These are phyloP conservation scores for Rehmannia glutinosa DNA, from an alignment of 257 asterid genomes.

Conservation along the genomic window DNA sequence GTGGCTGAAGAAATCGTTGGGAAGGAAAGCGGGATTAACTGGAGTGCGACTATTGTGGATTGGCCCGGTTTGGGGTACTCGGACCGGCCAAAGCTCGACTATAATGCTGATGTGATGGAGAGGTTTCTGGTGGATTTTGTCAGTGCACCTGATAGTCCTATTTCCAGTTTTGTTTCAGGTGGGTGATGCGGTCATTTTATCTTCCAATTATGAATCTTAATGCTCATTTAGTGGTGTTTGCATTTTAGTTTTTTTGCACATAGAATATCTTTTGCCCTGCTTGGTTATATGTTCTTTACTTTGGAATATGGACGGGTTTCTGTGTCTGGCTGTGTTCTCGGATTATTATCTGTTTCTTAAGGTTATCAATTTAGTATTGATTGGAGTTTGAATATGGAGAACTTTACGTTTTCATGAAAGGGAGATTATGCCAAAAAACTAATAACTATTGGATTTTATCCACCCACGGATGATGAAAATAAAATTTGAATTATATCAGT, in stretches of 20 bases:
- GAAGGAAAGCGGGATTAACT: constrained; percentile 38
- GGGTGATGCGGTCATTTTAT: not conserved
- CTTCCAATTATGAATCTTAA: not conserved
- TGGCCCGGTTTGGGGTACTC: constrained; percentile 98
- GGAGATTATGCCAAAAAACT: no score
- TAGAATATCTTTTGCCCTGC: no score
- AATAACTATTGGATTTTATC: no score
- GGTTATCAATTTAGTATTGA: not conserved
- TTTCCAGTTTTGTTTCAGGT: constrained; percentile 48
- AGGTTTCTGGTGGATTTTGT: constrained; percentile 77
- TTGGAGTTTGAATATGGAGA: not conserved
- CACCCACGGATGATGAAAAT: no score
- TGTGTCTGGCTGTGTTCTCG: not conserved
- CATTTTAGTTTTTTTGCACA: no score
- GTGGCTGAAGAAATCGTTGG: constrained; percentile 75
- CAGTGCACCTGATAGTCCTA: constrained; percentile 58
- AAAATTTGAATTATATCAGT: no score
- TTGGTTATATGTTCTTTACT: no score
- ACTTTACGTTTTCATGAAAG: not conserved
- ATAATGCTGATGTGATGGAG: constrained; percentile 85
- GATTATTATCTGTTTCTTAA: not conserved
- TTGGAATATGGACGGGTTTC: no score
- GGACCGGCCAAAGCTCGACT: constrained; percentile 83
- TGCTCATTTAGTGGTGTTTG: not conserved
- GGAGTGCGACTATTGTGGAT: constrained; percentile 80